Base-by-base conservation (phyloP, 129 eudicot genomes). In the Glebionis coronaria region DNA sequence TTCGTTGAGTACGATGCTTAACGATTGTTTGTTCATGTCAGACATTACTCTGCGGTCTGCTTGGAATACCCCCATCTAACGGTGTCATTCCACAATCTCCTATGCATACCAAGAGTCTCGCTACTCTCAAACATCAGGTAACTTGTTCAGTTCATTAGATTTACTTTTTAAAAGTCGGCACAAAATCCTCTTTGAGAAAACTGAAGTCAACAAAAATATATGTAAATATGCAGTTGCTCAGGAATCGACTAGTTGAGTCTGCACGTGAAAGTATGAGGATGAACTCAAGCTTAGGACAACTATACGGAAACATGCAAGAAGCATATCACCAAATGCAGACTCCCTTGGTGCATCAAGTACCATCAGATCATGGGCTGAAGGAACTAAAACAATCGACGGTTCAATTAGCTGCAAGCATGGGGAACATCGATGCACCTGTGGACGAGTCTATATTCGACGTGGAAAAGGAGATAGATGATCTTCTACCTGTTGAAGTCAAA, bases 41-140 rank as follows among this genome's bases (percentile, higher is more conserved):
- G 99, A 89, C 97, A 2, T 76, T 93, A 61, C 46, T 93, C 56
- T 93, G 99, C 56, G 99, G 99, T 75, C 81, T 93, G 25, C 44
- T 93, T 23, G 99, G 99, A 27, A 89, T 93, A 25, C 99, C 99
- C 20, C 99, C 99, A 12, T 75, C 99, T 61, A 93, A 93, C 42
- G 99, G 99, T 79, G 99, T 93, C 14, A 93, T 93, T 49, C 99
- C 99, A 16, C 99, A 93, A 79, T 93, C 99, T 46, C 99, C 99
- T 65, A 93, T 93, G 99, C 99, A 93, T 75, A 93, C 98, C 56
- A 93, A 93, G 82, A 86, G 98, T 68, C 86, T 93, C 44, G 98
- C 98, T 18, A 93, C 98, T 80, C 95, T 93, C 21, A 93, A 93
- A 69, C 99, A 93, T 76, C 99, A 91, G 93, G 97, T 87, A 66